A percentile compares a stretch with the other conserved stretches of the same genome.
Evolutionary conservation across 176 grass and related monocot species (phyloP).

Genomic region (Carex littledalei): DNA sequence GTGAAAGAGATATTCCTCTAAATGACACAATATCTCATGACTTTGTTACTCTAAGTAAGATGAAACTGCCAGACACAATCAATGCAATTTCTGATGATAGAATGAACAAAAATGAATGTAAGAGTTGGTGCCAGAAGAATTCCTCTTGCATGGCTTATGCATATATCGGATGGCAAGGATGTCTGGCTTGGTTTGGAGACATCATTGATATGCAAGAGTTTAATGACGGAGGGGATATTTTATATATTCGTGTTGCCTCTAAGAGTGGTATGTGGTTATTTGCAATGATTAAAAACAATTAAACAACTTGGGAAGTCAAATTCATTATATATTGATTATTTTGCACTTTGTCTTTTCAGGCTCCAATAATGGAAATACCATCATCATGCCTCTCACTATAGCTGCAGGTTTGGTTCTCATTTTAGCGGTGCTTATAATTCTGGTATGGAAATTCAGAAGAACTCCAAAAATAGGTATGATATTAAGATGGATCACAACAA

Average conservation of each 20-base stretch:
- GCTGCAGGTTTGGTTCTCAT: neutral
- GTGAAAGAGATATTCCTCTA: neutral
- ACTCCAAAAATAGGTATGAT: too few species aligned
- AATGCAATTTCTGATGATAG: neutral
- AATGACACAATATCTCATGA: neutral
- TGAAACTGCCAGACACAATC: slow-evolving; percentile 11
- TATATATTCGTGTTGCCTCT: slow-evolving; percentile 7
- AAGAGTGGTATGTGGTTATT: neutral
- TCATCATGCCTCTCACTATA: neutral
- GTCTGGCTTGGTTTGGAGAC: neutral
- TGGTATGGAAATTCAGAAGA: neutral
- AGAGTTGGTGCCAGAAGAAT: neutral
- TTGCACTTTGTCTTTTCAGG: neutral
- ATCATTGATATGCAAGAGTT: slow-evolving; percentile 1
- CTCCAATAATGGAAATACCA: neutral
- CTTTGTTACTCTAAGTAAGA: neutral
- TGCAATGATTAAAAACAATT: neutral
- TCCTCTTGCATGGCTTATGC: slow-evolving; percentile 6
- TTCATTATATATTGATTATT: neutral
- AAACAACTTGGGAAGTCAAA: neutral
- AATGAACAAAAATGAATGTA: neutral
- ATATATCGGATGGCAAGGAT: neutral
- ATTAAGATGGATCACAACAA: neutral
- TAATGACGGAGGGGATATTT: neutral
- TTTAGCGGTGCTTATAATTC: neutral